phyloP scores from a whole-genome alignment of 192 early-diverging fungal genomes.

The Paraglomus brasilianum region DNA sequence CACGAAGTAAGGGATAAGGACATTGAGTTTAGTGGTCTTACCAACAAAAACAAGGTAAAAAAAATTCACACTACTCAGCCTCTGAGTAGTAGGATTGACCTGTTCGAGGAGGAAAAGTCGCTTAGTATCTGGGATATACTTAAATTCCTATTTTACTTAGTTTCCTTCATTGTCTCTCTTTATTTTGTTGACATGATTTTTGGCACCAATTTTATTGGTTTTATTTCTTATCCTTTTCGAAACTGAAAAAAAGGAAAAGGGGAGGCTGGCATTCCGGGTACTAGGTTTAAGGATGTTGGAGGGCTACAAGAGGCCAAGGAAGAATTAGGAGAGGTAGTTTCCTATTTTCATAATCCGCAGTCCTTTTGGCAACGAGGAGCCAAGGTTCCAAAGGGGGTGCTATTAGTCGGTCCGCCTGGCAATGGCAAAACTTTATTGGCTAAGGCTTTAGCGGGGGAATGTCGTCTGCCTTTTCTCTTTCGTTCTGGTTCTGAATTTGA shows the following conservation, averaged over 20 bases:
- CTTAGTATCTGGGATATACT: not conserved
- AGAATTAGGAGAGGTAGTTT: constrained; percentile 79
- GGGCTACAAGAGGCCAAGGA: constrained; percentile 86
- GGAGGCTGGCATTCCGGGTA: constrained; percentile 28
- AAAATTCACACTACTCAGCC: too few species aligned
- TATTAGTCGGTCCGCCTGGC: constrained; percentile 94
- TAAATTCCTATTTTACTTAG: not conserved
- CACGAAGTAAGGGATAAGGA: too few species aligned
- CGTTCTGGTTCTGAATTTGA: constrained; percentile 77
- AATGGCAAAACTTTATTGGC: constrained; percentile 96
- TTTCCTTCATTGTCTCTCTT: not conserved
- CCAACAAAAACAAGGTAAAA: too few species aligned
- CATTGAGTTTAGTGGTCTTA: too few species aligned
- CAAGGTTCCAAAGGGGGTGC: constrained; percentile 76
- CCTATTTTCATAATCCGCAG: constrained; percentile 73
- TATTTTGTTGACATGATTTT: not conserved
- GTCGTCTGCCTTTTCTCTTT: constrained; percentile 68
- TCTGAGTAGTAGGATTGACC: not conserved
- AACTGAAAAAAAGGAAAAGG: too few species aligned
- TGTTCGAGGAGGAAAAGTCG: not conserved
- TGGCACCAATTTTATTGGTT: not conserved
- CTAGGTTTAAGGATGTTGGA: constrained; percentile 73
- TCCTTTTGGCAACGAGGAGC: constrained; percentile 77
- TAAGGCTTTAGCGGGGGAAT: constrained; percentile 76
- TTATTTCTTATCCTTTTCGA: not conserved